Conservation (phyloP, 495 filamentous ascomycete species). For the Penicillium cinerascens region DNA sequence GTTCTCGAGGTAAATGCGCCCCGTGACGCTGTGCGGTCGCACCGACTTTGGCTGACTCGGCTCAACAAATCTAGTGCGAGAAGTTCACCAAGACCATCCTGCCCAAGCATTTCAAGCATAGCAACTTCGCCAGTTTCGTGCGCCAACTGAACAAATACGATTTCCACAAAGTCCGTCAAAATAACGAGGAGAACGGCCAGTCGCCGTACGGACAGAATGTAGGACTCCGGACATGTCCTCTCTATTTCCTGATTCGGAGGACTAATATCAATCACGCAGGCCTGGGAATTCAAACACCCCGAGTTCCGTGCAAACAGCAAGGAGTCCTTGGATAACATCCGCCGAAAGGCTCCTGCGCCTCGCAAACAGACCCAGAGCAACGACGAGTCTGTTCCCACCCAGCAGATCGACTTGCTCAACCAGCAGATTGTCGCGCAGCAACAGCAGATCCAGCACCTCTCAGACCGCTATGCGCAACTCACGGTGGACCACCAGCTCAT, state of each 20-base stretch:
- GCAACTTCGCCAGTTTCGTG: slow-evolving; percentile 98
- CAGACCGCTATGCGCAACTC: slow-evolving; percentile 80
- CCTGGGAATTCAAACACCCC: slow-evolving; percentile 98
- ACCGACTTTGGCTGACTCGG: slow-evolving; percentile 9
- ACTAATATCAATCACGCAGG: slow-evolving; percentile 44
- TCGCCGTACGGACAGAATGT: slow-evolving; percentile 90
- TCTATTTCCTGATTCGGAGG: neutral
- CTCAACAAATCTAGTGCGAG: slow-evolving; percentile 64
- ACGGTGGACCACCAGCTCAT: slow-evolving; percentile 82
- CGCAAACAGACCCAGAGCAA: slow-evolving; percentile 62
- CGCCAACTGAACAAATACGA: slow-evolving; percentile 99
- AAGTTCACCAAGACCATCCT: slow-evolving; percentile 97
- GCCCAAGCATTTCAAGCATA: slow-evolving; percentile 98
- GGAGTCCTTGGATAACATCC: slow-evolving; percentile 94
- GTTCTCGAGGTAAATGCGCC: slow-evolving; percentile 76
- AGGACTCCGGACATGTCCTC: slow-evolving; percentile 29
- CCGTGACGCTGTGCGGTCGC: slow-evolving; percentile 4
- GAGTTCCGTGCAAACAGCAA: slow-evolving; percentile 95
- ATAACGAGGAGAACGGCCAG: slow-evolving; percentile 87
- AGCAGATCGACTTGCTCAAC: slow-evolving; percentile 88
- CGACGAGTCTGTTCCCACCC: slow-evolving; percentile 76
- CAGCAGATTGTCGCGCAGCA: slow-evolving; percentile 85
- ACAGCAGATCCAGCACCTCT: slow-evolving; percentile 82
- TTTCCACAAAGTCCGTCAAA: slow-evolving; percentile 98
- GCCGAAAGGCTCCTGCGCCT: slow-evolving; percentile 90